Percentiles rank a stretch among this genome's conserved stretches.
Evolutionary conservation across 495 filamentous ascomycete genomes (phyloP).

Genomic region (Penicillium waksmanii): DNA sequence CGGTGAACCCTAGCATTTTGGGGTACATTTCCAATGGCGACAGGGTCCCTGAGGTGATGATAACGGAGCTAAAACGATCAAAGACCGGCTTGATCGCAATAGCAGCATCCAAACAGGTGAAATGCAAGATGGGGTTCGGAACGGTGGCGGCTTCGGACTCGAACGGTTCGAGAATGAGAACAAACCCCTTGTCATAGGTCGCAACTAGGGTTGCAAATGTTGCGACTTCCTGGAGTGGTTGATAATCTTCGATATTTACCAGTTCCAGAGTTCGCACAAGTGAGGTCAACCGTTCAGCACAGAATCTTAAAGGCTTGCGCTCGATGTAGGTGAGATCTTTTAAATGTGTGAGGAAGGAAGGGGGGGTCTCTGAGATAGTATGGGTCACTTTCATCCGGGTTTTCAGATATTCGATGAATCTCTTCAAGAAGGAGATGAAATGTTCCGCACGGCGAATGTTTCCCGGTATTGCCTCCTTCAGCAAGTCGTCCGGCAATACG

Average conservation of each 20-base stretch:
- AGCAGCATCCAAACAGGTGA: conserved; percentile 95
- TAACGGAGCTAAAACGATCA: conserved; percentile 94
- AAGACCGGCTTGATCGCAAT: conserved; percentile 99
- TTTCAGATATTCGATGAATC: conserved; percentile 98
- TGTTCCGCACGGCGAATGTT: conserved; percentile 97
- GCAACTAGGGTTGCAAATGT: conserved; percentile 98
- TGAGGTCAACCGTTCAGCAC: conserved; percentile 91
- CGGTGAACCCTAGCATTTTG: conserved; percentile 92
- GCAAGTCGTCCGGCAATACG: conserved; percentile 39
- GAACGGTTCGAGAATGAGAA: conserved; percentile 93
- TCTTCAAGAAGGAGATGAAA: conserved; percentile 91
- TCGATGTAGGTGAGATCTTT: conserved; percentile 98
- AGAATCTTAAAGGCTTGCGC: conserved; percentile 93
- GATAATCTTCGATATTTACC: conserved; percentile 97
- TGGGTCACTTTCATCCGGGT: conserved; percentile 98
- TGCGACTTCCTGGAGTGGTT: conserved; percentile 95
- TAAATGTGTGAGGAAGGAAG: conserved; percentile 89
- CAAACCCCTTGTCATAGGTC: conserved; percentile 96
- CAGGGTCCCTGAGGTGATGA: conserved; percentile 97
- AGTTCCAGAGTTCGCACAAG: conserved; percentile 95
- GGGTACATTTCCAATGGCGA: conserved; percentile 99
- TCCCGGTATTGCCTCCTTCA: conserved; percentile 89
- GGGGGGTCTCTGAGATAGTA: conserved; percentile 95
- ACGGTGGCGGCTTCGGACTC: conserved; percentile 96
- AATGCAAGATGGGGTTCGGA: conserved; percentile 93